Evolutionary conservation across 2,329 filamentous ascomycete species (phyloP), one percentile per base, ranked within the genome.

Genomic region (Cyclaneusma minus): DNA sequence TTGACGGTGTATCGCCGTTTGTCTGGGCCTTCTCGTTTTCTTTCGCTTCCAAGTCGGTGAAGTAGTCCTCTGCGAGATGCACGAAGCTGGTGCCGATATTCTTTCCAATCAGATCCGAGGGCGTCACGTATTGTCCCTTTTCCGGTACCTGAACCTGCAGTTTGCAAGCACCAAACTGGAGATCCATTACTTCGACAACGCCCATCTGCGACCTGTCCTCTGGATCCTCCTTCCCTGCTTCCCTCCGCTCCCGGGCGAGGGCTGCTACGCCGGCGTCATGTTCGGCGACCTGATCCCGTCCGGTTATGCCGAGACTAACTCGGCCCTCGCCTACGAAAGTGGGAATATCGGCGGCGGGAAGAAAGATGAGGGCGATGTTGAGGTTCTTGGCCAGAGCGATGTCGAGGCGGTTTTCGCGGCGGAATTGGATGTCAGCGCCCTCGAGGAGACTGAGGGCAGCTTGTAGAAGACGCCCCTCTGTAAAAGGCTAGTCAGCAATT

Each of bases 331-430:
- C 87, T 24, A 98, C 85, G 48, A 95, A 95, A 20, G 84, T 93
- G 4, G 89, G 89, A 47, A 98, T 98, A 51, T 98, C 89, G 39
- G 84, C 85, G 19, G 87, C 89, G 16, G 89, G 89, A 14, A 98
- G 78, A 62, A 98, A 98, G 48, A 98, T 75, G 33, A 98, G 79
- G 10, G 89, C 89, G 43, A 98, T 83, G 18, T 81, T 82, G 15
- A 89, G 72, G 57, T 98, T 98, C 63, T 94, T 92, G 48, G 95
- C 89, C 14, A 98, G 75, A 10, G 89, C 89, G 47, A 98, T 94
- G 52, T 98, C 89, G 44, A 95, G 80, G 32, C 89, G 78, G 51
- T 79, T 84, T 61, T 94, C 84, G 47, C 89, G 77, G 51, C 81
- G 76, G 61, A 98, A 98, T 53, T 98, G 84, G 43, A 98, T 87